Evolutionary conservation across 2,329 filamentous ascomycete species (phyloP).

Genomic region (Pseudogymnoascus sp.): DNA sequence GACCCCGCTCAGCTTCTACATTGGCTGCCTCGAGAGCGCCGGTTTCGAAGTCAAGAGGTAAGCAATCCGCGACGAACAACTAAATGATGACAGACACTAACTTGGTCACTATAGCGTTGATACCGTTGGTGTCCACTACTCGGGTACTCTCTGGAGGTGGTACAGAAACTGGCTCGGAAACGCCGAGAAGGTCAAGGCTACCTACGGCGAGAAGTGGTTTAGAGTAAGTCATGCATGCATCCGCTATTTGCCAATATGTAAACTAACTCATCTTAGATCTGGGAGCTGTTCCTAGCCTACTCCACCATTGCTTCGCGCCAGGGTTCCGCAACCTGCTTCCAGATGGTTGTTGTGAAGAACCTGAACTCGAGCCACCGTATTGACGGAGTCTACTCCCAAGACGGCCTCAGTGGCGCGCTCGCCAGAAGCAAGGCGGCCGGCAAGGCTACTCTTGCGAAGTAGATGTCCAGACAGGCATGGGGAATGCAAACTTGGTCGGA

Average conservation of each 20-base stretch:
- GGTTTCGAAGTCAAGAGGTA: constrained; percentile 58
- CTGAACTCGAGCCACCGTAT: constrained; percentile 78
- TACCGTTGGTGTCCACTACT: constrained; percentile 43
- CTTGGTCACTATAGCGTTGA: constrained; percentile 9
- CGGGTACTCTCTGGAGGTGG: constrained; percentile 63
- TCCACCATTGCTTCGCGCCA: constrained; percentile 78
- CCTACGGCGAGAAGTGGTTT: constrained; percentile 63
- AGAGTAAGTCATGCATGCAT: constrained; percentile 40
- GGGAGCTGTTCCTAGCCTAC: constrained; percentile 85
- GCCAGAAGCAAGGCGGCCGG: constrained; percentile 11
- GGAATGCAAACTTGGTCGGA: background rate
- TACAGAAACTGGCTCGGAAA: constrained; percentile 68
- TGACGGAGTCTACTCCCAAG: constrained; percentile 63
- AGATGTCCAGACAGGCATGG: background rate
- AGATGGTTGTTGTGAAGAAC: constrained; percentile 83
- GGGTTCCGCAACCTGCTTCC: constrained; percentile 76
- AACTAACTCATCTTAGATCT: constrained; percentile 49
- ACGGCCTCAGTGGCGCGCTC: constrained; percentile 54
- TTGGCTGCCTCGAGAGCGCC: constrained; percentile 56
- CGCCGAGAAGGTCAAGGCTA: constrained; percentile 58
- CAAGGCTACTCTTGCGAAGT: constrained; percentile 8
- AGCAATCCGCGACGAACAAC: constrained; percentile 12
- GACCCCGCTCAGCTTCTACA: constrained; percentile 58
- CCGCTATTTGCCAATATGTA: background rate
- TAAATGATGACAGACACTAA: constrained; percentile 11